Conservation (phyloP, 345 rosid species). For the Gossypioides kirkii region DNA sequence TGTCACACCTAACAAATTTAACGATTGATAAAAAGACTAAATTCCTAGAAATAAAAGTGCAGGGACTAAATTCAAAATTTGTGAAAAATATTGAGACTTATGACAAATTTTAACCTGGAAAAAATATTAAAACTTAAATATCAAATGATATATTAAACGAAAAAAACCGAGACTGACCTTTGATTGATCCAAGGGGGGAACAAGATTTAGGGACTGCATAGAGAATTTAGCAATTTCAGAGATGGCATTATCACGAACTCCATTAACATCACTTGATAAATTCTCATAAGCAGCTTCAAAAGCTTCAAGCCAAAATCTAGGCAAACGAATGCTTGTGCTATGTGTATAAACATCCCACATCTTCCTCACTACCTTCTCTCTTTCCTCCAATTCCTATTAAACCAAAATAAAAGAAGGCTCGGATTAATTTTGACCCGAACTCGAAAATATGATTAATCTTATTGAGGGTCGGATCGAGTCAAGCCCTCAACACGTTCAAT, state of each 20-base stretch:
- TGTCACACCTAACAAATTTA: too few species aligned
- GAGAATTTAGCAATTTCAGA: conserved; percentile 80
- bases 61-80: rapidly evolving
- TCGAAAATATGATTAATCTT: too few species aligned
- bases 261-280: conserved; percentile 48
- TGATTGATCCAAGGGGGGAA: conserved; percentile 24
- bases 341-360: conserved; percentile 82
- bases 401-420: not conserved
- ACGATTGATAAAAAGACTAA: too few species aligned
- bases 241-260: conserved; percentile 48
- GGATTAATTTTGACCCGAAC: too few species aligned
- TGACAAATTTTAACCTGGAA: too few species aligned
- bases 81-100: too few species aligned
- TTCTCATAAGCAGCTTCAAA: conserved; percentile 75
- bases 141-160: too few species aligned
- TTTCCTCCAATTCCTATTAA: conserved; percentile 64
- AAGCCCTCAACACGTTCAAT: too few species aligned
- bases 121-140: too few species aligned
- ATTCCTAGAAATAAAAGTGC: too few species aligned
- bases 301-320: conserved; percentile 73
- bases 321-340: conserved; percentile 39
- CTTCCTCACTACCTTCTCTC: conserved; percentile 61
- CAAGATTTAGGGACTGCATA: conserved; percentile 28
- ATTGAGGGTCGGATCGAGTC: too few species aligned
- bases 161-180: not conserved